A percentile compares a stretch with the other conserved stretches of the same genome.
Evolutionary conservation across 352 stramenopile species (phyloP).

Genomic region (Phytophthora nicotianae): DNA sequence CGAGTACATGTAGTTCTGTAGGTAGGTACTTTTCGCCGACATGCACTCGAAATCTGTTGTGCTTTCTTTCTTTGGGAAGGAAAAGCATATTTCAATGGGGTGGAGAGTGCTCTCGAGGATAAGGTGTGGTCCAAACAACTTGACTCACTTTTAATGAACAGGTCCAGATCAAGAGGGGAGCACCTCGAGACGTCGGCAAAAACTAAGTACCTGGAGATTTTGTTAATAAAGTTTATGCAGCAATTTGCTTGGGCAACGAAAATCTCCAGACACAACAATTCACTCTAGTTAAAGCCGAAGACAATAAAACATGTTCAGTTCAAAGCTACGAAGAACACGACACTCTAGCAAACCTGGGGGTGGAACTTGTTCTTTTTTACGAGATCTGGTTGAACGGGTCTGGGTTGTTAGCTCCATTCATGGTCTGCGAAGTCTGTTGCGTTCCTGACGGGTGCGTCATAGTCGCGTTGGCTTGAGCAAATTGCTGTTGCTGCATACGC

Average conservation of each 20-base stretch:
- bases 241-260: conserved; percentile 75
- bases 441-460: conserved; percentile 15
- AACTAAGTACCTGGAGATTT: background rate
- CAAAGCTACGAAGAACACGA: background rate
- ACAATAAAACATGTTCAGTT: conserved; percentile 2
- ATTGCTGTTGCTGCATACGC: conserved; percentile 33
- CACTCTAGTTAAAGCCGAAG: background rate
- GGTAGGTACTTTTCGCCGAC: background rate
- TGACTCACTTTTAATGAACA: no score
- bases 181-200: background rate
- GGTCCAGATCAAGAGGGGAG: background rate
- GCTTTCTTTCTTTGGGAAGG: background rate
- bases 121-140: no score
- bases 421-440: conserved; percentile 13
- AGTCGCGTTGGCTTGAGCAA: conserved; percentile 15
- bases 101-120: conserved; percentile 36
- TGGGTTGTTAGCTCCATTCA: conserved; percentile 21
- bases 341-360: conserved; percentile 5
- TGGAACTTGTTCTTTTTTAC: conserved; percentile 20
- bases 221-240: conserved; percentile 47
- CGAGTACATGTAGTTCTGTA: background rate
- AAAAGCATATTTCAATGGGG: background rate
- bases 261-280: conserved; percentile 51
- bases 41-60: background rate
- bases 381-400: conserved; percentile 34